Evolutionary conservation across 257 asterid species (phyloP), one percentile per base, ranked within the genome.

Genomic region (Eustoma russellianum): DNA sequence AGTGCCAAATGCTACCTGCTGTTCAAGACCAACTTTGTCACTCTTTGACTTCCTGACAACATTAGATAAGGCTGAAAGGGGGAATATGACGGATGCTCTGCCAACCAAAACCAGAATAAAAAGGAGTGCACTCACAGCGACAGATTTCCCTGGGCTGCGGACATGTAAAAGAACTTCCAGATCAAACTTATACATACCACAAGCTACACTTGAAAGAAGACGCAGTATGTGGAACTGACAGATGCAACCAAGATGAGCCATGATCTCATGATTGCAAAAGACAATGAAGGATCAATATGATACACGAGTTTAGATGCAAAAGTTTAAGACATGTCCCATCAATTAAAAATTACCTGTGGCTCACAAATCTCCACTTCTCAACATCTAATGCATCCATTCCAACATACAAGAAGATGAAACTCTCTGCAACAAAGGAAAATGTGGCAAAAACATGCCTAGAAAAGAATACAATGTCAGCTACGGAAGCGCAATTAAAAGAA

Each of bases 361-460:
- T 70, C 12, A 79, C 83, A 16, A 76, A 64, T 61, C 60, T 63
- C 96, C 94, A 87, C 64, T 84, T 88, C 61, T 84, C 88, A 38
- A 84, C 65, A 67, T 82, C 96, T 48, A 88, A 55, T 18, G 96
- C 96, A 73, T 84, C 96, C 96, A 84, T 82, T 44, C 96, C 96
- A 69, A 88, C 93, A 33, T 84, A 88, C 16, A 82, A 87, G 82
- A 84, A 88, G 65, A 88, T 88, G 56, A 80, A 73, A 28, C 58
- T 66, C 75, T 88, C 93, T 1, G 93, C 85, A 49, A 82, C 65
- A 61, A 72, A 77, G 17, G 97, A 88, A 53, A 84, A 18, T 2
- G 95, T 80, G 53, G 86, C 85, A 62, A 80, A 88, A 48, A 73
- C 44, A 69, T 84, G 90, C 77, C 94, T 87, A 69, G 53, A 64